Evolutionary conservation across 1,284 basidiomycete species (phyloP).

Genomic region (Rhodotorula sp.): DNA sequence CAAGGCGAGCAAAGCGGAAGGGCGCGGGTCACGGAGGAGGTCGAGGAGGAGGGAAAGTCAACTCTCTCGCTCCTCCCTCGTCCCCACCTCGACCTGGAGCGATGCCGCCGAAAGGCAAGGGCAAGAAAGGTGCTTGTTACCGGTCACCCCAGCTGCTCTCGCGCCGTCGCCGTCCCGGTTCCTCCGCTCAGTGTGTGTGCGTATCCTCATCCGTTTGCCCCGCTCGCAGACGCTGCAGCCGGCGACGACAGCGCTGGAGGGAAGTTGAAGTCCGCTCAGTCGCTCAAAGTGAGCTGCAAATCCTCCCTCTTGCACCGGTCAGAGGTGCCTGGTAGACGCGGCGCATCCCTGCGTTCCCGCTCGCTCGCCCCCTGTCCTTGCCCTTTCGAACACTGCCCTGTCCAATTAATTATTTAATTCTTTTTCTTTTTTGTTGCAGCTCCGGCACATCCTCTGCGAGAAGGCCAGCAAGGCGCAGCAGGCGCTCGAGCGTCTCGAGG

Average conservation of each 20-base stretch:
- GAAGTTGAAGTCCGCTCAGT: conserved; percentile 4
- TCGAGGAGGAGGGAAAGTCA: not conserved
- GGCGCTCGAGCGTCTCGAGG: conserved; percentile 72
- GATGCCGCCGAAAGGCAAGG: conserved; percentile 6
- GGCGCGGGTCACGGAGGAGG: not conserved
- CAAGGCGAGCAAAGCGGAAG: not conserved
- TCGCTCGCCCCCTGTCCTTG: not conserved
- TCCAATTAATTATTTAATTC: no score
- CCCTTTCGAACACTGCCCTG: no score
- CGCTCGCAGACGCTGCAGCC: not conserved
- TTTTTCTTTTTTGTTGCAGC: no score
- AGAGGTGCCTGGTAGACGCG: no score
- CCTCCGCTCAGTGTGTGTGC: no score
- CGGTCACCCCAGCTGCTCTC: not conserved
- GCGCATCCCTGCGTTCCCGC: no score
- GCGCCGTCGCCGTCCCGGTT: not conserved
- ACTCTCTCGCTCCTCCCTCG: not conserved
- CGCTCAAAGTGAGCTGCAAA: conserved; percentile 5
- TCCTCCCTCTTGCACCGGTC: no score
- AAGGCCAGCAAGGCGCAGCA: conserved; percentile 74
- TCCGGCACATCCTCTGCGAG: conserved; percentile 75
- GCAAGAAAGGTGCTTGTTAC: not conserved
- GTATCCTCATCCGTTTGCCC: not conserved
- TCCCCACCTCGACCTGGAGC: not conserved
- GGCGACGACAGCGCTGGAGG: not conserved